A percentile compares a stretch with the other conserved stretches of the same genome.
phyloP scores from a whole-genome alignment of 2,329 filamentous ascomycete species.

The Juglanconis sp. region DNA sequence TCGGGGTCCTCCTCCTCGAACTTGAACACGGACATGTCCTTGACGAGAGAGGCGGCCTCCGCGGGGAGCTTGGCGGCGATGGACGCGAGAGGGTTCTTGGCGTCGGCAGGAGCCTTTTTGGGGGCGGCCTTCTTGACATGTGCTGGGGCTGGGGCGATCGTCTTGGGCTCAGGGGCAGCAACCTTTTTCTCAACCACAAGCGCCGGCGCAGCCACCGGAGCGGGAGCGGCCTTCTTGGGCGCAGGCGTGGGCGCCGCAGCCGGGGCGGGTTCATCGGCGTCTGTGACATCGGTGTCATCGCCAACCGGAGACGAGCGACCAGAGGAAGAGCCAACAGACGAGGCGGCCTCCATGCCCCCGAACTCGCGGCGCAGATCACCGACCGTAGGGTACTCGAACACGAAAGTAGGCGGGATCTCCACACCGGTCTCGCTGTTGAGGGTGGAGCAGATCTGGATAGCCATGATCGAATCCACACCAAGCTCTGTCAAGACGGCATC shows the following conservation, averaged over 20 bases:
- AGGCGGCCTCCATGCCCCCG: neutral
- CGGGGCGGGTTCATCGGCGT: slow-evolving; percentile 7
- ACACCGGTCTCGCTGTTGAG: slow-evolving; percentile 22
- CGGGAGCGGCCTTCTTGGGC: neutral
- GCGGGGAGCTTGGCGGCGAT: neutral
- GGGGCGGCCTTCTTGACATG: neutral
- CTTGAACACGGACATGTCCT: slow-evolving; percentile 14
- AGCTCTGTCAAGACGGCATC: slow-evolving; percentile 21
- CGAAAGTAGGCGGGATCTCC: slow-evolving; percentile 20
- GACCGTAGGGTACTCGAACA: slow-evolving; percentile 21
- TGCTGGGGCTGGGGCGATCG: neutral
- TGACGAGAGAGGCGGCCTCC: slow-evolving; percentile 7
- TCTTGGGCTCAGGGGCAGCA: neutral
- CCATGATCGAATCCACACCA: slow-evolving; percentile 28
- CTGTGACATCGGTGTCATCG: slow-evolving; percentile 1
- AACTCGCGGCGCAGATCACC: slow-evolving; percentile 20
- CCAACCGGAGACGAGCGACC: slow-evolving; percentile 4
- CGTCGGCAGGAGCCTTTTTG: neutral
- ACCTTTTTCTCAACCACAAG: neutral
- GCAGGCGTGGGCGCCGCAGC: neutral
- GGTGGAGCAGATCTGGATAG: slow-evolving; percentile 22
- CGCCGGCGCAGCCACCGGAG: neutral
- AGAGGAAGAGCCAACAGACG: neutral
- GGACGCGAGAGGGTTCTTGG: slow-evolving; percentile 1
- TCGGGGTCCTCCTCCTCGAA: slow-evolving; percentile 11